Evolutionary conservation across 331 rosid species (phyloP).

Genomic region (Prunus yedoensis): DNA sequence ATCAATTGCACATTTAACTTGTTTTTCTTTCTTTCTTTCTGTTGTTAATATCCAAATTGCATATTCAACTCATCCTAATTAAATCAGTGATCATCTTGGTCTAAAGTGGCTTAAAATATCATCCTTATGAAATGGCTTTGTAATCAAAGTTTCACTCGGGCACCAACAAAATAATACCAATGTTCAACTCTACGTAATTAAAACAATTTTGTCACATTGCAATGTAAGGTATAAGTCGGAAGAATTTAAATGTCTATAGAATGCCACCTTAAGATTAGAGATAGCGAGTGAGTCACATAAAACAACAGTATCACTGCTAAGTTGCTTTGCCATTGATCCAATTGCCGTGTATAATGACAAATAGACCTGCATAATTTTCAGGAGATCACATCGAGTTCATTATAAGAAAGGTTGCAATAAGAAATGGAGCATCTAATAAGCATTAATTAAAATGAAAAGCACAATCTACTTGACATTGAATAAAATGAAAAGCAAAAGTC

Average conservation of each 20-base stretch:
- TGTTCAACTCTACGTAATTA: not conserved
- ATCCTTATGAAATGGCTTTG: not conserved
- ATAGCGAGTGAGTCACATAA: slow-evolving; percentile 69
- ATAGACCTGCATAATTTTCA: slow-evolving; percentile 67
- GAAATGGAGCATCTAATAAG: slow-evolving; percentile 18
- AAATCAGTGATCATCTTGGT: not conserved
- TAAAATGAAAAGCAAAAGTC: not conserved
- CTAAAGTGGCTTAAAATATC: not conserved
- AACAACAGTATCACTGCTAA: slow-evolving; percentile 50
- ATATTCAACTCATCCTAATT: not conserved
- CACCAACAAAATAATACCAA: not conserved
- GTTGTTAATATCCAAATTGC: too few relatives aligned
- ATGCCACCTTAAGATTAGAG: slow-evolving; percentile 69
- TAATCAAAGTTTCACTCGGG: not conserved
- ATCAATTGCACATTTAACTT: not conserved
- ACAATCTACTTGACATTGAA: not conserved
- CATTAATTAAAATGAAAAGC: not conserved
- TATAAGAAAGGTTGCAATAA: not conserved
- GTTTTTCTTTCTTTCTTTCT: not conserved
- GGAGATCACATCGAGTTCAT: not conserved
- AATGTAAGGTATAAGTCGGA: not conserved
- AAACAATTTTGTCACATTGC: not conserved
- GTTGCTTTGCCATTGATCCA: slow-evolving; percentile 75
- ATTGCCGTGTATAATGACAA: slow-evolving; percentile 76
- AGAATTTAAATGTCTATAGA: not conserved